phyloP scores from a whole-genome alignment of 768 basidiomycete genomes.

The Boletus pseudopeckii region DNA sequence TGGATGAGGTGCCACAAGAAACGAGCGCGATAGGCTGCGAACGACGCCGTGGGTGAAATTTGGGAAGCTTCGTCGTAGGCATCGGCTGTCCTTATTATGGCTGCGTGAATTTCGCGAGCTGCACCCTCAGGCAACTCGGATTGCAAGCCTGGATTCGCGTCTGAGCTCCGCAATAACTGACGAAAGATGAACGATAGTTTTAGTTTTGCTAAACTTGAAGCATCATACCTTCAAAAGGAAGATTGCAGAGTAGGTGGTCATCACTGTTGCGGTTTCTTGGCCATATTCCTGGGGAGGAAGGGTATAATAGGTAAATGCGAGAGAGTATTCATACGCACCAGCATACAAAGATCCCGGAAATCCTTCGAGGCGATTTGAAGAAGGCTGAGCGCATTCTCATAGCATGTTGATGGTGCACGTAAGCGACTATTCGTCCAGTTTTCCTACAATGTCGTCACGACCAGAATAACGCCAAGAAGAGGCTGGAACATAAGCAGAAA shows the following conservation, averaged over 20 bases:
- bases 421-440: conserved; percentile 58
- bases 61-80: conserved; percentile 73
- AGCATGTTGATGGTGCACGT: conserved; percentile 68
- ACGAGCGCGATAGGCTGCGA: conserved; percentile 74
- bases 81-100: conserved; percentile 69
- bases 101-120: conserved; percentile 59
- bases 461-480: conserved; percentile 1
- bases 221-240: conserved; percentile 64
- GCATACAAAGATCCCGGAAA: conserved; percentile 68
- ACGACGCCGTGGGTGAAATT: conserved; percentile 55
- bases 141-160: conserved; percentile 52
- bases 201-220: conserved; percentile 2
- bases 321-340: conserved; percentile 52
- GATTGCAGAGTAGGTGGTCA: conserved; percentile 87
- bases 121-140: conserved; percentile 60
- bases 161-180: conserved; percentile 68
- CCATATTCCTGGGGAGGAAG: conserved; percentile 60
- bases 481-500: conserved; percentile 73
- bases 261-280: conserved; percentile 80
- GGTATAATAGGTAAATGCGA: not conserved
- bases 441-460: conserved; percentile 36
- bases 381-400: conserved; percentile 67
- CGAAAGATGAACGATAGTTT: conserved; percentile 1
- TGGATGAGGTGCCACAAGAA: conserved; percentile 73
- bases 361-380: conserved; percentile 71